A percentile compares a stretch with the other conserved stretches of the same genome.
These are phyloP conservation scores for Flueggea neowawraea DNA, from an alignment of 441 rosid genomes.

Conservation along the genomic window DNA sequence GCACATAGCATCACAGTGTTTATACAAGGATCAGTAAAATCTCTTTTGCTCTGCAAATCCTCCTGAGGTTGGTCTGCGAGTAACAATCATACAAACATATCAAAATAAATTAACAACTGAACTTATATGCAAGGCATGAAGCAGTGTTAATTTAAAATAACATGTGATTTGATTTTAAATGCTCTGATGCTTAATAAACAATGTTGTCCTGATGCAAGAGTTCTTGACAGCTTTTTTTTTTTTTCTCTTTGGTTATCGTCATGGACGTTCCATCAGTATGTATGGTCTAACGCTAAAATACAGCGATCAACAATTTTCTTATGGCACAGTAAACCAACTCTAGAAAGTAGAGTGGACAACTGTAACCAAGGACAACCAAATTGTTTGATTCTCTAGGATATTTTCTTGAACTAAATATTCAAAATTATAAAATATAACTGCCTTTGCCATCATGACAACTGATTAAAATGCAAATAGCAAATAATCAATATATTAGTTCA, in stretches of 20 bases:
- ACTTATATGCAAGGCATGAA: no score
- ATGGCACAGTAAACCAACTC: constrained; percentile 16
- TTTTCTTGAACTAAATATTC: constrained; percentile 9
- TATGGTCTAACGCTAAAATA: not conserved
- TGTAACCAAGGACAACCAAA: not conserved
- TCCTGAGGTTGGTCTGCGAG: no score
- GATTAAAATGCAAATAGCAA: not conserved
- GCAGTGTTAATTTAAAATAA: no score
- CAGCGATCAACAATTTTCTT: not conserved
- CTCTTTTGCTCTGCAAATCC: no score
- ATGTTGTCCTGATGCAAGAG: constrained; percentile 5
- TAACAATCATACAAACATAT: no score
- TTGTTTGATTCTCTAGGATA: constrained; percentile 19
- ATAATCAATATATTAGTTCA: not conserved
- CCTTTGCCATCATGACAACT: not conserved
- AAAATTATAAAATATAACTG: not conserved
- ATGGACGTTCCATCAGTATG: constrained; percentile 13
- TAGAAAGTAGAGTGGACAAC: constrained; percentile 3
- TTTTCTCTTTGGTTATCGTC: constrained; percentile 6
- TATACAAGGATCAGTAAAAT: not conserved
- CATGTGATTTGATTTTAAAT: no score
- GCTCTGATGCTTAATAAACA: not conserved
- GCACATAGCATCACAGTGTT: not conserved
- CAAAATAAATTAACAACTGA: no score
- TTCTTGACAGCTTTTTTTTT: constrained; percentile 26